Evolutionary conservation across 116 monocot species (phyloP), one percentile per base, ranked within the genome.

Genomic region (Trichopus zeylanicus): DNA sequence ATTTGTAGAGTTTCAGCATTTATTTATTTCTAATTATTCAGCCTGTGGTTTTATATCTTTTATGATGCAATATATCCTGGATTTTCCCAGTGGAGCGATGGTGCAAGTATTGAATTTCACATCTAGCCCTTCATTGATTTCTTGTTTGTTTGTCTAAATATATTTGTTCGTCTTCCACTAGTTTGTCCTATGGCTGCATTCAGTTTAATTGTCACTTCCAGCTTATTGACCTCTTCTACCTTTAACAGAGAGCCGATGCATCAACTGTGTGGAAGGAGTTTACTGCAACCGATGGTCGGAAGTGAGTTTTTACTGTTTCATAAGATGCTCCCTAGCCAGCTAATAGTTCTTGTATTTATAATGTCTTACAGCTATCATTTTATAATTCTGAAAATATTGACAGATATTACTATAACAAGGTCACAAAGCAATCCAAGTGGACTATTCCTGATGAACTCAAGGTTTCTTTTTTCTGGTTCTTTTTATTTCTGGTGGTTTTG

Each of bases 351-450:
- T 10, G 34, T 35, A 5, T 35, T 35, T 5, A 6, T 35, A 35
- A 10, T 6, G 34, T 10, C 10, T 35, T 35, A 6, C 3, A 22
- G 22, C 21, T 24, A 49, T 20, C 19, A 49, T 4, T 49, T 49
- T 22, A 5, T 7, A 49, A 49, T 19, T 22, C 5, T 49, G 49
- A 49, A 49, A 24, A 22, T 3, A 59, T 33, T 35, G 73, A 21
- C 80, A 99, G 99, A 75, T 99, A 99, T 64, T 99, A 99, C 66
- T 99, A 85, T 72, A 99, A 99, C 75, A 99, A 92, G 67, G 75
- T 88, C 18, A 92, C 85, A 57, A 99, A 88, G 57, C 78, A 85
- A 68, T 99, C 99, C 8, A 92, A 92, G 73, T 99, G 99, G 99
- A 76, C 76, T 42, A 92, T 99, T 61, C 99, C 99, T 56, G 99